Conservation (phyloP, 2,329 filamentous ascomycete genomes). For the Beauveria sp. region DNA sequence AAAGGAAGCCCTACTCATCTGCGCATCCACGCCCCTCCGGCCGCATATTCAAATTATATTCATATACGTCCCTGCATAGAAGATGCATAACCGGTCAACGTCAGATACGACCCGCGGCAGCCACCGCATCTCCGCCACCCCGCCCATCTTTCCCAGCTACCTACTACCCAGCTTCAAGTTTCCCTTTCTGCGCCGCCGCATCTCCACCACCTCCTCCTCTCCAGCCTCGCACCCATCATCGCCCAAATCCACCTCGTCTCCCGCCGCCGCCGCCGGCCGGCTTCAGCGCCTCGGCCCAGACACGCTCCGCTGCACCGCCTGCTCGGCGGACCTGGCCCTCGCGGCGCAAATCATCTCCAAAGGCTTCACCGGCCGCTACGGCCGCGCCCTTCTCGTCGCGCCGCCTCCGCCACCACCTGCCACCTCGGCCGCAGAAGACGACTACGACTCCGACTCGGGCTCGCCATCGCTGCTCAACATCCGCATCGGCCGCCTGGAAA, state of each 20-base stretch:
- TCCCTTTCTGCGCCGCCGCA: slow-evolving; percentile 35
- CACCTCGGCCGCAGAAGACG: slow-evolving; percentile 12
- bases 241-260: slow-evolving; percentile 16
- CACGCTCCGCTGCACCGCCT: slow-evolving; percentile 51
- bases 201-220: slow-evolving; percentile 26
- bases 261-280: slow-evolving; percentile 22
- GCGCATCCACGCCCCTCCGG: background rate
- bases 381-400: slow-evolving; percentile 54
- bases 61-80: background rate
- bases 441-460: slow-evolving; percentile 6
- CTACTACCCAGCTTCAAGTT: slow-evolving; percentile 44
- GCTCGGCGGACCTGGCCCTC: slow-evolving; percentile 54
- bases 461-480: slow-evolving; percentile 40
- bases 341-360: slow-evolving; percentile 55
- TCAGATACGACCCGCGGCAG: slow-evolving; percentile 26
- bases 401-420: slow-evolving; percentile 17
- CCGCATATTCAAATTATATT: background rate
- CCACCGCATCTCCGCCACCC: slow-evolving; percentile 31
- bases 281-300: slow-evolving; percentile 41
- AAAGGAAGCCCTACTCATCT: background rate
- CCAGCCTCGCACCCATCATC: slow-evolving; percentile 12
- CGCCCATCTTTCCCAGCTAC: slow-evolving; percentile 41
- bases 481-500: slow-evolving; percentile 44
- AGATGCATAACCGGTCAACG: background rate
- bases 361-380: slow-evolving; percentile 58